Evolutionary conservation across 208 protist genomes (phyloP).

Genomic region (Crithidia acanthocephali): DNA sequence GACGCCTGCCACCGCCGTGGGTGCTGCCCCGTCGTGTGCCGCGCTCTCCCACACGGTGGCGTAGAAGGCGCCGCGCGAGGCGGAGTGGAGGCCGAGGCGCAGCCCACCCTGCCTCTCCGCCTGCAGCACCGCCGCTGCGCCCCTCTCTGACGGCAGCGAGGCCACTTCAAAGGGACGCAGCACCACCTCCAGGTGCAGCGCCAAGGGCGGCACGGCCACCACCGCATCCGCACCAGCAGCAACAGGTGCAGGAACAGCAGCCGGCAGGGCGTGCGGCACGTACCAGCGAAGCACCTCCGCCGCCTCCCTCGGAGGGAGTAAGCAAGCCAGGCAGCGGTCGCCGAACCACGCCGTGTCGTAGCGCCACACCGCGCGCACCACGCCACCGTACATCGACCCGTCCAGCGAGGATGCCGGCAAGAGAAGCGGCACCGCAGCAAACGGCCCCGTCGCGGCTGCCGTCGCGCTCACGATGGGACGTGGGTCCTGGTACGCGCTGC

Average conservation of each 20-base stretch:
- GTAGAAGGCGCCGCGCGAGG: slow-evolving; percentile 13
- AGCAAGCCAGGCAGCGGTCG: slow-evolving; percentile 48
- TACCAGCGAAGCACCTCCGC: slow-evolving; percentile 50
- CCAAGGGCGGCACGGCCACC: not conserved
- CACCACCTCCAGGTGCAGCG: slow-evolving; percentile 26
- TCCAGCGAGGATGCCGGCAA: slow-evolving; percentile 13
- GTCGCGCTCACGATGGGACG: not conserved
- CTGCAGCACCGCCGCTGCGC: not conserved
- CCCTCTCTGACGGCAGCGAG: not conserved
- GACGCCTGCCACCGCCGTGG: slow-evolving; percentile 7
- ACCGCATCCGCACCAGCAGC: too few species aligned
- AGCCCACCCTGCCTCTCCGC: slow-evolving; percentile 9
- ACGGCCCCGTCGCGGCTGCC: not conserved
- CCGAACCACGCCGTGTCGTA: slow-evolving; percentile 66
- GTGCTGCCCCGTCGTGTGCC: not conserved
- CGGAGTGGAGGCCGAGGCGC: slow-evolving; percentile 17
- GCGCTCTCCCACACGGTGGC: slow-evolving; percentile 14
- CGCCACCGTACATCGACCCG: slow-evolving; percentile 17
- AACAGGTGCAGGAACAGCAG: not conserved
- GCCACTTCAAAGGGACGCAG: not conserved
- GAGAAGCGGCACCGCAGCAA: slow-evolving; percentile 16
- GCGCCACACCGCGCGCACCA: slow-evolving; percentile 32
- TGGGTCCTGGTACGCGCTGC: not conserved
- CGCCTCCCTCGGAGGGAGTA: slow-evolving; percentile 35
- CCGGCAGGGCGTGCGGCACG: slow-evolving; percentile 28